phyloP scores from a whole-genome alignment of 345 rosid species.

The Citrus australasica region DNA sequence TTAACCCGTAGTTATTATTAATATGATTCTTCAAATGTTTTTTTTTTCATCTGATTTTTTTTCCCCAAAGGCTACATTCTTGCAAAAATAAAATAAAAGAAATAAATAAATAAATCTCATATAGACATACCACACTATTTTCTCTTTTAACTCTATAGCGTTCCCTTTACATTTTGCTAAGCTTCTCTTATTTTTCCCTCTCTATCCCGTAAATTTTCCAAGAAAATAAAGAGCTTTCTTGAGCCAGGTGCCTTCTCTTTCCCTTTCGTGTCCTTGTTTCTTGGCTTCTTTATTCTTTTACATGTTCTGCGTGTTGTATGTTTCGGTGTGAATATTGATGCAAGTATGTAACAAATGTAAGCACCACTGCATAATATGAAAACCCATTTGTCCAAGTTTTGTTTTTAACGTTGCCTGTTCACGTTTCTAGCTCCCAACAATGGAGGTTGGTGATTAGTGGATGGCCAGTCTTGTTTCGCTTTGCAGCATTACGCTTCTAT shows the following conservation, averaged over 20 bases:
- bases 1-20: neutral
- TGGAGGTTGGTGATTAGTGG: constrained; percentile 22
- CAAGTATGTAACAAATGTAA: constrained; percentile 17
- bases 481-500: constrained; percentile 12
- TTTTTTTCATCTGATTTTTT: neutral
- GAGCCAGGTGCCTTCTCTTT: constrained; percentile 13
- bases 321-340: constrained; percentile 1
- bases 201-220: neutral
- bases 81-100: neutral
- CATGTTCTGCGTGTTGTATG: neutral
- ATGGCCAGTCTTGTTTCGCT: neutral
- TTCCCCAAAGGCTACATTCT: neutral
- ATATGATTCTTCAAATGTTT: neutral
- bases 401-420: constrained; percentile 34
- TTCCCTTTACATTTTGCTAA: neutral
- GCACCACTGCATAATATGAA: constrained; percentile 29
- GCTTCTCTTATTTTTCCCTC: neutral
- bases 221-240: constrained; percentile 6
- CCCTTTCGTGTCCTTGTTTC: neutral
- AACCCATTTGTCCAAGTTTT: constrained; percentile 33
- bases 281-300: neutral
- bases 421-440: constrained; percentile 26
- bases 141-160: neutral
- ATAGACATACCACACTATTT: neutral
- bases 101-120: neutral